Base-by-base conservation (phyloP, 2,329 filamentous ascomycete genomes). In the Mycocentrospora acerina region DNA sequence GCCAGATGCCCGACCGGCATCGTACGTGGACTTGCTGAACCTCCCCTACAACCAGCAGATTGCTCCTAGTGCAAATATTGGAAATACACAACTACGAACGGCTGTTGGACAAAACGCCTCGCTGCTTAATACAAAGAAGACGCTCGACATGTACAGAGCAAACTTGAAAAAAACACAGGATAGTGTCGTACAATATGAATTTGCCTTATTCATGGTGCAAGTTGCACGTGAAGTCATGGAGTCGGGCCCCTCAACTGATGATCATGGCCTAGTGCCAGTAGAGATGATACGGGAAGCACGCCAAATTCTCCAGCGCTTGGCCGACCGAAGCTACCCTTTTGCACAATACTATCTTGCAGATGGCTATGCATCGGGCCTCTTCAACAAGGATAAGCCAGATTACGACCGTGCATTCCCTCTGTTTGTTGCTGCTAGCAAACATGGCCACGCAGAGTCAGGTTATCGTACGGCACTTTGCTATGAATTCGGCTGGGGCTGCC, bases 141-240 rank as follows among this genome's bases (percentile, higher is more conserved):
- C 93, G 2, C 79, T 98, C 32, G 90, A 97, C 38, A 96, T 97
- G 91, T 98, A 98, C 67, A 81, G 91, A 29, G 85, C 86, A 38
- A 98, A 97, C 60, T 88, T 96, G 42, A 97, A 96, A 73, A 98
- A 98, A 74, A 95, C 93, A 3, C 93, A 86, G 47, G 90, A 96
- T 66, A 78, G 85, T 12, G 84, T 86, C 4, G 87, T 95, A 24
- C 90, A 96, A 67, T 97, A 97, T 67, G 93, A 95, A 19, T 97
- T 98, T 69, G 93, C 93, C 2, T 80, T 97, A 25, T 95, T 95
- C 66, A 82, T 98, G 73, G 85, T 97, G 53, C 88, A 90, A 31
- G 85, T 89, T 2, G 90, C 91, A 27, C 86, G 89, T 63, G 88
- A 95, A 62, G 80, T 86, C 30, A 57, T 61, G 45, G 60, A 57